phyloP scores from a whole-genome alignment of 805 yeast species.

The Yarrowia sp. region DNA sequence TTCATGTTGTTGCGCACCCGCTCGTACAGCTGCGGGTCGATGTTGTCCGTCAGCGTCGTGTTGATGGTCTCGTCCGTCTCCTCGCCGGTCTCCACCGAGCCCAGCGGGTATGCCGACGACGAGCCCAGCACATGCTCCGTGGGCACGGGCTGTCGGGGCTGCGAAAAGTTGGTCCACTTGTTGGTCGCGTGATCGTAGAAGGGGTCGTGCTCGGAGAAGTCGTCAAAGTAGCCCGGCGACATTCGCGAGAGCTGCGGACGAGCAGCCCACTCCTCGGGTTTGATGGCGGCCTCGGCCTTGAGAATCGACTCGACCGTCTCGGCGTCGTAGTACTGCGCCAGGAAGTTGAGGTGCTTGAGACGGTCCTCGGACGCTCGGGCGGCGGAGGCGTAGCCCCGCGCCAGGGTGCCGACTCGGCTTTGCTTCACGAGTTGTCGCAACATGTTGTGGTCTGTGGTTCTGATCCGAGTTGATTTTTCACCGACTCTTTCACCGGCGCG shows the following conservation, averaged over 20 bases:
- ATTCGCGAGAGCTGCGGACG: slow-evolving; percentile 49
- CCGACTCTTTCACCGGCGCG: not conserved
- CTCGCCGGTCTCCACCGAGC: slow-evolving; percentile 4
- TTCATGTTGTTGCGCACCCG: slow-evolving; percentile 45
- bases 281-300: slow-evolving; percentile 71
- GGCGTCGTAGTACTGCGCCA: slow-evolving; percentile 77
- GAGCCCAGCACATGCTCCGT: slow-evolving; percentile 52
- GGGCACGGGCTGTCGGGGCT: slow-evolving; percentile 60
- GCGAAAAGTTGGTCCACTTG: slow-evolving; percentile 47
- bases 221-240: slow-evolving; percentile 70
- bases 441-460: not conserved
- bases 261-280: slow-evolving; percentile 57
- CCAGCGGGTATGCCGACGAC: slow-evolving; percentile 1
- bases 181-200: slow-evolving; percentile 65
- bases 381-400: slow-evolving; percentile 2
- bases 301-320: slow-evolving; percentile 77
- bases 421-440: slow-evolving; percentile 23
- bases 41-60: not conserved
- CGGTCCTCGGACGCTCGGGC: slow-evolving; percentile 29
- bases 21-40: not conserved
- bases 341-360: slow-evolving; percentile 50
- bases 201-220: slow-evolving; percentile 66
- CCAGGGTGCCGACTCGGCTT: not conserved
- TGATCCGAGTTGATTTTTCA: no score
- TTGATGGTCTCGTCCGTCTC: not conserved